Evolutionary conservation across 306 rosid species (phyloP).

Genomic region (Vigna mungo): DNA sequence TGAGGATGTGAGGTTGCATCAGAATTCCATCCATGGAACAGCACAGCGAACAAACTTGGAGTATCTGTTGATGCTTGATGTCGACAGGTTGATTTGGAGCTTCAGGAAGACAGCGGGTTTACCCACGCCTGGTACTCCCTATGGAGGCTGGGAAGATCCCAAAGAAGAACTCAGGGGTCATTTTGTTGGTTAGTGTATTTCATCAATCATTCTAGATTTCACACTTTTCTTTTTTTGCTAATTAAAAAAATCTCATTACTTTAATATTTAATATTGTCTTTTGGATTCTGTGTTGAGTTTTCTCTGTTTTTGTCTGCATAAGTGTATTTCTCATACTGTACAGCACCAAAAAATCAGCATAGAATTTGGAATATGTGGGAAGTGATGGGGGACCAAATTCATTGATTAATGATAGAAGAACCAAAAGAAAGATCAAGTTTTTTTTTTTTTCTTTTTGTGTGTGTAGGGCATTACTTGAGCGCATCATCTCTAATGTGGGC

Average conservation of each 20-base stretch:
- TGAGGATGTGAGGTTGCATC: constrained; percentile 67
- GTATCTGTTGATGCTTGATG: constrained; percentile 80
- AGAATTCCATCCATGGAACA: constrained; percentile 56
- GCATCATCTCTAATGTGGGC: constrained; percentile 94
- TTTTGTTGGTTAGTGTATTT: constrained; percentile 74
- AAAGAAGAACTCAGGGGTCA: constrained; percentile 78
- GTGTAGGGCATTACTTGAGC: constrained; percentile 88
- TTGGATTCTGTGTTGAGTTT: too few relatives aligned
- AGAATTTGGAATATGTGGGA: too few relatives aligned
- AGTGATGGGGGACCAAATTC: too few relatives aligned
- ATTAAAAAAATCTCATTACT: neutral
- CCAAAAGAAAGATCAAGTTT: too few relatives aligned
- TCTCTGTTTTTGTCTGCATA: too few relatives aligned
- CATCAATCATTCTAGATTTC: neutral
- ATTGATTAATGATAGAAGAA: too few relatives aligned
- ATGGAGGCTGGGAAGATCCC: constrained; percentile 74
- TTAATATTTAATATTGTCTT: neutral
- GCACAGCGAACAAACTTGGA: constrained; percentile 83
- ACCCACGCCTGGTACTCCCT: constrained; percentile 70
- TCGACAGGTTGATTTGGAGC: constrained; percentile 78
- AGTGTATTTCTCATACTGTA: too few relatives aligned
- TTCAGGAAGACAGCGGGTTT: constrained; percentile 82
- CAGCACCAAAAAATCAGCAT: too few relatives aligned
- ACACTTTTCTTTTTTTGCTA: neutral
- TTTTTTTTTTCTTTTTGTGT: too few relatives aligned